These are phyloP conservation scores for Penicillium antarcticum DNA, from an alignment of 495 filamentous ascomycete genomes.

Conservation along the genomic window DNA sequence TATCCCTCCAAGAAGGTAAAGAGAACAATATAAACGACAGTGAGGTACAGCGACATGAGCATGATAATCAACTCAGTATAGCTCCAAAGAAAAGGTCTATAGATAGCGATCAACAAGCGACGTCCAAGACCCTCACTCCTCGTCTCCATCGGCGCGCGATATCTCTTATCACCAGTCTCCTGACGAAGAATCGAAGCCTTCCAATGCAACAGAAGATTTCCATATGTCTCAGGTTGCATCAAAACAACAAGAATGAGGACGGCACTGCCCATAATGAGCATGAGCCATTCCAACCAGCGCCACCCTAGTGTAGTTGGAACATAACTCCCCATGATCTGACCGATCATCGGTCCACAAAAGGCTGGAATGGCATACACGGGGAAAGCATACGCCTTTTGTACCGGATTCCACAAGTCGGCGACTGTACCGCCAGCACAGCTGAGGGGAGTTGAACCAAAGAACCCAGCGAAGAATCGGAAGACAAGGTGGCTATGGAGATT, in stretches of 20 bases:
- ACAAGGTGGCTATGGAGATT: slow-evolving; percentile 39
- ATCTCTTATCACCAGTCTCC: slow-evolving; percentile 38
- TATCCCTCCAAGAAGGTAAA: slow-evolving; percentile 62
- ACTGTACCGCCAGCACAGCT: slow-evolving; percentile 44
- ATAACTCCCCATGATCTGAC: slow-evolving; percentile 42
- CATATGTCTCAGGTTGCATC: slow-evolving; percentile 46
- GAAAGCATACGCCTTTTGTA: slow-evolving; percentile 41
- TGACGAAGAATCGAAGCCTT: slow-evolving; percentile 41
- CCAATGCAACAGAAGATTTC: slow-evolving; percentile 42
- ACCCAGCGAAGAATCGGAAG: slow-evolving; percentile 45
- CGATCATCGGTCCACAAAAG: slow-evolving; percentile 39
- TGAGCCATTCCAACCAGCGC: slow-evolving; percentile 48
- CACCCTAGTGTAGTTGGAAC: slow-evolving; percentile 24
- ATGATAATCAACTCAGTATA: slow-evolving; percentile 40
- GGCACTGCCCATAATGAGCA: slow-evolving; percentile 38
- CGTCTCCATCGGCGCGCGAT: slow-evolving; percentile 36
- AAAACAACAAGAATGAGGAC: slow-evolving; percentile 33
- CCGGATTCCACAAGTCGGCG: slow-evolving; percentile 38
- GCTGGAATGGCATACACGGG: slow-evolving; percentile 34
- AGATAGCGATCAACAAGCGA: slow-evolving; percentile 27
- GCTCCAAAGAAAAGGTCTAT: slow-evolving; percentile 39
- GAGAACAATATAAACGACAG: slow-evolving; percentile 57
- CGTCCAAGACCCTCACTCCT: slow-evolving; percentile 18
- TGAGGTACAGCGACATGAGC: slow-evolving; percentile 52
- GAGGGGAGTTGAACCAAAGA: slow-evolving; percentile 45